Percentiles rank a stretch among this genome's conserved stretches.
phyloP scores from a whole-genome alignment of 352 stramenopile genomes.

The Phytophthora europaea region DNA sequence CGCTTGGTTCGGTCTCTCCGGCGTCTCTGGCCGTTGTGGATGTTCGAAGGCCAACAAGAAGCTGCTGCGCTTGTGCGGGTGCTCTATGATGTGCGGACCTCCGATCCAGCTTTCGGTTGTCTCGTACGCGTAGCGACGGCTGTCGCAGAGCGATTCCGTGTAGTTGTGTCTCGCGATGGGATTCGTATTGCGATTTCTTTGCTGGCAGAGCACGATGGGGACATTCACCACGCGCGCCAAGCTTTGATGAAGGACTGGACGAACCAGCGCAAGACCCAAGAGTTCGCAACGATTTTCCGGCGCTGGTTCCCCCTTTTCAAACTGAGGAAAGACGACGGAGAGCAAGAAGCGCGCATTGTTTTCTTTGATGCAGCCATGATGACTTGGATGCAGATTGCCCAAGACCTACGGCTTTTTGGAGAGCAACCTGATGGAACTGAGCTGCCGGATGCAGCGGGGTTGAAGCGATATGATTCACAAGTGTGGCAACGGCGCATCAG shows the following conservation, averaged over 20 bases:
- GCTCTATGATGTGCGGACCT: conserved; percentile 67
- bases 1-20: conserved; percentile 62
- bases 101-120: conserved; percentile 67
- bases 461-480: conserved; percentile 71
- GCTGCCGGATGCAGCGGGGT: conserved; percentile 24
- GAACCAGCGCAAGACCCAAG: conserved; percentile 51
- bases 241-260: conserved; percentile 45
- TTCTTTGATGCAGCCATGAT: conserved; percentile 76
- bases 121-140: conserved; percentile 70
- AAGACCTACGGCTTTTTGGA: conserved; percentile 56
- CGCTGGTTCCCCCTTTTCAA: conserved; percentile 58
- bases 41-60: conserved; percentile 77
- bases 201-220: conserved; percentile 42
- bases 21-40: conserved; percentile 81
- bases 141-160: conserved; percentile 58
- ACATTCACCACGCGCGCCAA: conserved; percentile 45
- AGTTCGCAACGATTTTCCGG: conserved; percentile 58
- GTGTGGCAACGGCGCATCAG: conserved; percentile 75
- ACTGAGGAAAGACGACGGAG: conserved; percentile 11
- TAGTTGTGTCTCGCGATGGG: conserved; percentile 48
- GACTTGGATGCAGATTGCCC: conserved; percentile 67
- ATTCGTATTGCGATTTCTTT: conserved; percentile 55
- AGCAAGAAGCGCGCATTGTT: conserved; percentile 43
- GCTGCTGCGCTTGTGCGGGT: conserved; percentile 69
- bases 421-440: neutral